Base-by-base conservation (phyloP, 2,329 filamentous ascomycete species). In the Daldinia sp. region DNA sequence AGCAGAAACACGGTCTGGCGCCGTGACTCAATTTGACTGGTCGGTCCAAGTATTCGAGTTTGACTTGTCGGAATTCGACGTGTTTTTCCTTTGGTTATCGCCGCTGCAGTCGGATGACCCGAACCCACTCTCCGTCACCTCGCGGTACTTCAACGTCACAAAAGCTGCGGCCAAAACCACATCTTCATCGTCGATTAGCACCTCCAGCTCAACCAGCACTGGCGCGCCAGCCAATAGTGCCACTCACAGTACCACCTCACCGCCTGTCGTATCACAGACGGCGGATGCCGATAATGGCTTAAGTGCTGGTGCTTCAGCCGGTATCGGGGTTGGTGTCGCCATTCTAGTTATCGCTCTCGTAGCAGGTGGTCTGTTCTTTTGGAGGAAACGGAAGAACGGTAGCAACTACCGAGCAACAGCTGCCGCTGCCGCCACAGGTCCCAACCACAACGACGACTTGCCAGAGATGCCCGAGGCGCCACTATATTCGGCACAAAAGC, bases 131-230 rank as follows among this genome's bases (percentile, higher is more conserved):
- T 25, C 57, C 0, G 17, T 66, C 30, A 57, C 48, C 5, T 66
- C 67, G 19, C 63, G 59, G 25, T 67, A 57, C 47, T 66, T 70
- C 55, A 70, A 68, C 23, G 62, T 69, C 23, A 64, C 62, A 5
- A 21, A 15, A 30, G 25, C 27, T 1, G 21, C 29, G 8, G 10
- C 39, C 7, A 27, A 19, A 1, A 21, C 45, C 15, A 29, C 35
- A 5, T 27, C 61, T 15, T 34, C 58, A 3, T 57, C 49, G 9
- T 30, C 57, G 25, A 27, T 21, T 27, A 17, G 32, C 10, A 11
- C 21, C 27, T 19, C 61, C 10, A 3, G 45, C 27, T 34, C 51
- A 1, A 21, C 53, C 13, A 37, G 58, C 23, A 23, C 49, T 17
- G 39, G 17, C 19, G n/a, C 37, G 17, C 21, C 35, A 53, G n/a